These are phyloP conservation scores for Teratosphaeria viscida DNA, from an alignment of 2,329 filamentous ascomycete genomes.

Conservation along the genomic window DNA sequence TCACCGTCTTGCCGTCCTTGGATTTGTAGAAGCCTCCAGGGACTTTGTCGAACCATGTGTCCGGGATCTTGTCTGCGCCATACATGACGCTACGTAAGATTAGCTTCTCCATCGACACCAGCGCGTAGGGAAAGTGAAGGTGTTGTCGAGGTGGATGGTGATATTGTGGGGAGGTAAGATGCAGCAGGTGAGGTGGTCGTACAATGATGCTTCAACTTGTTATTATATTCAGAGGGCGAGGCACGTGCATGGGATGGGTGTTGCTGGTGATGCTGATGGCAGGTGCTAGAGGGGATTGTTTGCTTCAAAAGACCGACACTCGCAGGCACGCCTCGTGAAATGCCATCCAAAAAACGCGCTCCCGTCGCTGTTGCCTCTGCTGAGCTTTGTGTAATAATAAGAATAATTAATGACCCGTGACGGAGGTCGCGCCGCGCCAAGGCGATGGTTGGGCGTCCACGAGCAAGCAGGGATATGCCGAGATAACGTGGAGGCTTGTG, in stretches of 20 bases:
- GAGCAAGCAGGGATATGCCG: background rate
- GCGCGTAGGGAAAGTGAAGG: background rate
- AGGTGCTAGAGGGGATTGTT: background rate
- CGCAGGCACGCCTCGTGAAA: background rate
- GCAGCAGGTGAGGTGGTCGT: background rate
- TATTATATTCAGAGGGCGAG: background rate
- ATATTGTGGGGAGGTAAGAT: background rate
- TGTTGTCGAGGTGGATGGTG: background rate
- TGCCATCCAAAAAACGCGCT: background rate
- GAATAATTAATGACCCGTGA: background rate
- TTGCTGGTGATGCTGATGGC: background rate
- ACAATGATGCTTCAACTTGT: background rate
- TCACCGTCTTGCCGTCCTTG: slow-evolving; percentile 14
- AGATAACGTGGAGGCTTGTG: background rate
- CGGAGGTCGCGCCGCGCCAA: background rate
- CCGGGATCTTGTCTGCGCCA: slow-evolving; percentile 28
- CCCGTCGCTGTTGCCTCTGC: background rate
- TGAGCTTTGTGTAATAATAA: background rate
- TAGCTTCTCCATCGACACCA: slow-evolving; percentile 16
- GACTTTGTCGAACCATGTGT: slow-evolving; percentile 28
- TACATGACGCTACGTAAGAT: slow-evolving; percentile 17
- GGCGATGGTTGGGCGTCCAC: background rate
- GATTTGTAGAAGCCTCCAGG: slow-evolving; percentile 26
- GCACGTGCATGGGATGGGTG: background rate
- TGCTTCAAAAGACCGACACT: background rate